phyloP scores from a whole-genome alignment of 768 basidiomycete genomes.

The Floccularia luteovirens region DNA sequence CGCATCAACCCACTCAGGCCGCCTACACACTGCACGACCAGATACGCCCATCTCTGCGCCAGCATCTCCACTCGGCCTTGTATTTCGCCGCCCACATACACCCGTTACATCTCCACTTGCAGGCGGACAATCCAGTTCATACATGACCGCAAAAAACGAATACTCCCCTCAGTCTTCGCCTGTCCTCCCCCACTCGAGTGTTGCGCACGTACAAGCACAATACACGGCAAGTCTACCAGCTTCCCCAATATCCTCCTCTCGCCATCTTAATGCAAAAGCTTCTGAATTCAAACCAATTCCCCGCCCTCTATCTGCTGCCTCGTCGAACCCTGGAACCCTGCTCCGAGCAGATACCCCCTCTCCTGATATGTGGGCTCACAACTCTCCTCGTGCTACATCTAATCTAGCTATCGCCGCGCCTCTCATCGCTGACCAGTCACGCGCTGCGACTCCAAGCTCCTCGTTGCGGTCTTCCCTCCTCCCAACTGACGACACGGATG shows the following conservation, averaged over 20 bases:
- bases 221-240: constrained; percentile 77
- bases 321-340: constrained; percentile 49
- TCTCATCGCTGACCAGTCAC: constrained; percentile 65
- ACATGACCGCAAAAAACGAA: constrained; percentile 46
- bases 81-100: constrained; percentile 75
- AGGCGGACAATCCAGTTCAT: constrained; percentile 41
- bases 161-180: constrained; percentile 66
- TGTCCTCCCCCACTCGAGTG: constrained; percentile 47
- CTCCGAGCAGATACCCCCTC: constrained; percentile 76
- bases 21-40: constrained; percentile 55
- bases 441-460: constrained; percentile 63
- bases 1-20: constrained; percentile 61
- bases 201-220: constrained; percentile 48
- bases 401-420: constrained; percentile 92
- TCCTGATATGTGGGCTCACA: constrained; percentile 85
- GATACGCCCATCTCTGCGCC: constrained; percentile 75
- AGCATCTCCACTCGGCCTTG: constrained; percentile 65
- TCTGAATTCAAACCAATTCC: constrained; percentile 82
- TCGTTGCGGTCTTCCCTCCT: constrained; percentile 58
- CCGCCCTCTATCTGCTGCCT: constrained; percentile 71
- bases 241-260: constrained; percentile 80
- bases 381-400: constrained; percentile 59
- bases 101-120: constrained; percentile 72
- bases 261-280: constrained; percentile 85
- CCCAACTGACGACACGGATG: constrained; percentile 56